Evolutionary conservation across 495 filamentous ascomycete genomes (phyloP), one percentile per base, ranked within the genome.

Genomic region (Podospora australis): DNA sequence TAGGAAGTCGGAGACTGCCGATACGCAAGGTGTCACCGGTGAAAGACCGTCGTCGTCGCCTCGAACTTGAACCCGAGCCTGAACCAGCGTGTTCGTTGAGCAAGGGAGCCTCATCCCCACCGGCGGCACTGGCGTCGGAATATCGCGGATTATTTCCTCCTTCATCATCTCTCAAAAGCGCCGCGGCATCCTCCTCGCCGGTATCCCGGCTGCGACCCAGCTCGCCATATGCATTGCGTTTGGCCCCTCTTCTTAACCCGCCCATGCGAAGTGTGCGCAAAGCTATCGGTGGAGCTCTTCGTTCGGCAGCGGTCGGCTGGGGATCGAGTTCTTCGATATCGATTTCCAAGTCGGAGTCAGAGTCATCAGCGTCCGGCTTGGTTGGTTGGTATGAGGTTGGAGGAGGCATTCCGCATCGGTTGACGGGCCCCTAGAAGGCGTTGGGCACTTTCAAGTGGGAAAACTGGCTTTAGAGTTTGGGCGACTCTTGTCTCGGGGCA

Each of bases 321-420:
- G 82, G 83, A 54, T 87, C 84, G 29, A 89, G 78, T 72, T 89
- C 86, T 56, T 88, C 63, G 39, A 74, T 75, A 50, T 89, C 82
- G 41, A 88, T 70, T 51, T 89, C 83, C 46, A 86, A 73, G 56
- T 87, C 86, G 43, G 79, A 80, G 51, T 83, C 77, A 41, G 78
- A 78, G 43, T 77, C 73, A 59, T 78, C 69, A 40, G 67, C 69
- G 25, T 73, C 76, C 57, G 69, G 68, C 63, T 71, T 63, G 51
- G 69, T 63, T 34, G 65, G 71, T 46, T 66, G 70, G 55, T 76
- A 67, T 45, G 73, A 67, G 48, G 68, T 70, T 65, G 67, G 60
- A 54, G 64, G 63, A 66, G 77, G 74, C 75, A 78, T 77, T 62
- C 71, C 70, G 71, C 64, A 66, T 69, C 52, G 68, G 68, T 51